Percentiles rank a stretch among this genome's conserved stretches.
These are phyloP conservation scores for Scenedesmus sp. DNA, from an alignment of 163 green algal genomes.

Conservation along the genomic window DNA sequence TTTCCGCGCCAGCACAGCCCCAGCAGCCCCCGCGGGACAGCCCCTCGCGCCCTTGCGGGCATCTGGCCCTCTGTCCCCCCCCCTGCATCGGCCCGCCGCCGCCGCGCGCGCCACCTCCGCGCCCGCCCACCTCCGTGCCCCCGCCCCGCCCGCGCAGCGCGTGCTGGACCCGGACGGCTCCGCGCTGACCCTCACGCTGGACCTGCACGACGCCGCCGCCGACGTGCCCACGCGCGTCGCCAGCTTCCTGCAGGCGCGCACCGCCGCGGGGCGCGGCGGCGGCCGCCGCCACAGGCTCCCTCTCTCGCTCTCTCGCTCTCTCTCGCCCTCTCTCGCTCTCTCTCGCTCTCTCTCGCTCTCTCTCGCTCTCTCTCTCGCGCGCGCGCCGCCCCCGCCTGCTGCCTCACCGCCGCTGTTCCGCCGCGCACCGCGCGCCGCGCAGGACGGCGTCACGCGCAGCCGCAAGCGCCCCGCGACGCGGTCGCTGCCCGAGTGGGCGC, in stretches of 20 bases:
- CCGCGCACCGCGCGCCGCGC: neutral
- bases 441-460: conserved; percentile 44
- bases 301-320: too few relatives aligned
- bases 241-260: conserved; percentile 33
- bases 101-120: too few relatives aligned
- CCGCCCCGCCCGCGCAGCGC: neutral
- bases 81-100: too few relatives aligned
- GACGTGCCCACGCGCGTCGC: conserved; percentile 37
- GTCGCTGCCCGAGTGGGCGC: conserved; percentile 52
- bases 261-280: neutral
- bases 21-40: too few relatives aligned
- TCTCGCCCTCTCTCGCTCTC: too few relatives aligned
- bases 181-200: conserved; percentile 34
- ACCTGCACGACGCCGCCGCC: conserved; percentile 49
- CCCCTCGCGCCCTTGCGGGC: too few relatives aligned
- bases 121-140: too few relatives aligned
- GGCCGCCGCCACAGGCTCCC: too few relatives aligned
- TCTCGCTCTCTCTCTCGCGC: too few relatives aligned
- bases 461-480: conserved; percentile 28
- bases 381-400: neutral
- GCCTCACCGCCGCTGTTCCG: neutral
- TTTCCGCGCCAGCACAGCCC: neutral
- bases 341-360: too few relatives aligned
- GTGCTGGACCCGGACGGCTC: conserved; percentile 44
- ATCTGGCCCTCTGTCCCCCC: too few relatives aligned